Evolutionary conservation across 768 basidiomycete species (phyloP).

Genomic region (Dioszegia aurantiaca): DNA sequence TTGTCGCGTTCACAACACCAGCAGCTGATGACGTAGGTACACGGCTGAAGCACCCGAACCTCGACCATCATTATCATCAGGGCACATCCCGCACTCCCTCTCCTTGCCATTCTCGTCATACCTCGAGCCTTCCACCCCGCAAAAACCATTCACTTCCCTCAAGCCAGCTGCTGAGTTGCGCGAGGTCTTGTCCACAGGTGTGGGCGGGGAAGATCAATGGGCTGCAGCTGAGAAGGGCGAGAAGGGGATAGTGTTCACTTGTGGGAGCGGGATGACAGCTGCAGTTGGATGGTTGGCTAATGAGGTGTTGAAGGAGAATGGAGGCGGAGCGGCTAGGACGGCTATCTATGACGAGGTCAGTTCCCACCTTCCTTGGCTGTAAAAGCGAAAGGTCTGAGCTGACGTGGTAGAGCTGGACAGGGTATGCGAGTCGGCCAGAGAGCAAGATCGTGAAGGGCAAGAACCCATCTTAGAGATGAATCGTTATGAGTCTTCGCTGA

Average conservation of each 20-base stretch:
- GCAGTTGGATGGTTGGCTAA: conserved; percentile 90
- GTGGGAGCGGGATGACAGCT: conserved; percentile 99
- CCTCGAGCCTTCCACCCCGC: conserved; percentile 56
- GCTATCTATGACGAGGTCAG: conserved; percentile 92
- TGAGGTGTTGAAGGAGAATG: conserved; percentile 57
- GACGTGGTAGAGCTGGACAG: conserved; percentile 78
- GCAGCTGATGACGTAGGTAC: conserved; percentile 59
- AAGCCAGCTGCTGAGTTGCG: conserved; percentile 62
- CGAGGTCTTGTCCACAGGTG: conserved; percentile 61
- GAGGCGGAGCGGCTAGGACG: conserved; percentile 54
- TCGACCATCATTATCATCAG: conserved; percentile 77
- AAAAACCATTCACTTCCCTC: conserved; percentile 59
- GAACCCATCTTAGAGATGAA: background rate
- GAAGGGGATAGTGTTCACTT: conserved; percentile 67
- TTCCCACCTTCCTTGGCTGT: background rate
- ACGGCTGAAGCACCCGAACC: conserved; percentile 82
- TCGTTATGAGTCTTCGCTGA: too few relatives aligned
- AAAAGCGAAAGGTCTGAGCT: background rate
- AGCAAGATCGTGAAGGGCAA: conserved; percentile 67
- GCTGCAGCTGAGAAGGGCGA: conserved; percentile 63
- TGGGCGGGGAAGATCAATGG: conserved; percentile 60
- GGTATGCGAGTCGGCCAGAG: conserved; percentile 73
- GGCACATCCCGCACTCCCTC: conserved; percentile 84
- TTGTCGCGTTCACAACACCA: background rate
- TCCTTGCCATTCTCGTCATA: conserved; percentile 80